Base-by-base conservation (phyloP, 2,329 filamentous ascomycete species). In the Elsinoe batatas region DNA sequence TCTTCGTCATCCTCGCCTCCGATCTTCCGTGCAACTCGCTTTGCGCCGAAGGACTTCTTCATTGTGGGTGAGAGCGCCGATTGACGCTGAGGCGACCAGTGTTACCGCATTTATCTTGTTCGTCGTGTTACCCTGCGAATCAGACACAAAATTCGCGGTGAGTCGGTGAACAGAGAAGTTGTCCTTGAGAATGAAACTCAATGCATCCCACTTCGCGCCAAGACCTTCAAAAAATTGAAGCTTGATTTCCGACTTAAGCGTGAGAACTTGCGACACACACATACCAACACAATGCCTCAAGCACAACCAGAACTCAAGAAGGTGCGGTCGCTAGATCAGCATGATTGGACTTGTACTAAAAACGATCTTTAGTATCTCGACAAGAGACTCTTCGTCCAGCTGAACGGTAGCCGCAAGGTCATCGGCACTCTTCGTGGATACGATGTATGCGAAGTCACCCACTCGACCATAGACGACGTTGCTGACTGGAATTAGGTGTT, bases 251-350 rank as follows among this genome's bases (percentile, higher is more conserved):
- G 46, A 13, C 30, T 38, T 54, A 8, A 36, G 26, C 18, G 11
- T 15, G 2, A 6, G n/a, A 1, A 33, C 26, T 18, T 38, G 12
- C 11, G 20, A 8, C 30, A 22, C 17, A 51, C 46, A 17, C 44
- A 47, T 58, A 76, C 87, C 78, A 46, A 58, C 76, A 87, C 78
- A 63, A 98, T 98, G 93, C 89, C 93, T 76, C 91, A 94, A 84
- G 91, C 93, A 71, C 93, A 97, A 76, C 93, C 93, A 66, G 94
- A 98, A 78, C 82, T 98, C 61, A 98, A 97, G 77, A 98, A 97
- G 84, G 93, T 94, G 74, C 58, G 69, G 5, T 8, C 7, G 44
- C n/a, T 18, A 26, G 8, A 1, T 18, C 15, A 18, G 5, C 5
- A 15, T 15, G 42, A 7, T 32, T 20, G 15, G 30, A n/a, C 20